Percentiles rank a stretch among this genome's conserved stretches.
phyloP scores from a whole-genome alignment of 176 grass and related monocot species.

The Oryza punctata region DNA sequence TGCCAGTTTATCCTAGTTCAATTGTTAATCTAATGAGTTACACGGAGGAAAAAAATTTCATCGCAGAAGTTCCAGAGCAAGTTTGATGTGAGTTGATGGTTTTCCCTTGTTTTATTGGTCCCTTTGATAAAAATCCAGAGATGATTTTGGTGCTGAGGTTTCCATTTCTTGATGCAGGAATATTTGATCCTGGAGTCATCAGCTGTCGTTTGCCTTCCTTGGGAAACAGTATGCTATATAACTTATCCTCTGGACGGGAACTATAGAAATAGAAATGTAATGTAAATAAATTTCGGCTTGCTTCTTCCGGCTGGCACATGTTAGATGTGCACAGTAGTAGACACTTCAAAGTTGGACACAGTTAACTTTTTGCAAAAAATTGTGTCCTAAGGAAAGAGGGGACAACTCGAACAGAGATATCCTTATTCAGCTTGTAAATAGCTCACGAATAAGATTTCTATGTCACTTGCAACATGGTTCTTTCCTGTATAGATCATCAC shows the following conservation, averaged over 20 bases:
- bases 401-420: slow-evolving; percentile 28
- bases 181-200: slow-evolving; percentile 21
- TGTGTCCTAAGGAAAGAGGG: slow-evolving; percentile 54
- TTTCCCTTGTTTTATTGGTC: not conserved
- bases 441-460: slow-evolving; percentile 41
- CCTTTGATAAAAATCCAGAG: not conserved
- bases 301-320: slow-evolving; percentile 27
- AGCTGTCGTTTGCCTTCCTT: slow-evolving; percentile 29
- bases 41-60: slow-evolving; percentile 10
- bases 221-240: slow-evolving; percentile 40
- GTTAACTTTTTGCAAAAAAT: slow-evolving; percentile 49
- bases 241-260: slow-evolving; percentile 48
- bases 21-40: slow-evolving; percentile 23
- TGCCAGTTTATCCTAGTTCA: slow-evolving; percentile 28
- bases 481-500: slow-evolving; percentile 28
- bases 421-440: slow-evolving; percentile 52
- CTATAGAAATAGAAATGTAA: slow-evolving; percentile 52
- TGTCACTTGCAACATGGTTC: not conserved
- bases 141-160: slow-evolving; percentile 6
- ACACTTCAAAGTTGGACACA: slow-evolving; percentile 44
- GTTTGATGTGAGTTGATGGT: slow-evolving; percentile 35
- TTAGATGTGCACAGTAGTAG: slow-evolving; percentile 49
- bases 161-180: slow-evolving; percentile 38
- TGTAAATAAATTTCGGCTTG: slow-evolving; percentile 77
- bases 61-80: slow-evolving; percentile 18